phyloP scores from a whole-genome alignment of 2,329 filamentous ascomycete species.

The Rutstroemia sydowiana region DNA sequence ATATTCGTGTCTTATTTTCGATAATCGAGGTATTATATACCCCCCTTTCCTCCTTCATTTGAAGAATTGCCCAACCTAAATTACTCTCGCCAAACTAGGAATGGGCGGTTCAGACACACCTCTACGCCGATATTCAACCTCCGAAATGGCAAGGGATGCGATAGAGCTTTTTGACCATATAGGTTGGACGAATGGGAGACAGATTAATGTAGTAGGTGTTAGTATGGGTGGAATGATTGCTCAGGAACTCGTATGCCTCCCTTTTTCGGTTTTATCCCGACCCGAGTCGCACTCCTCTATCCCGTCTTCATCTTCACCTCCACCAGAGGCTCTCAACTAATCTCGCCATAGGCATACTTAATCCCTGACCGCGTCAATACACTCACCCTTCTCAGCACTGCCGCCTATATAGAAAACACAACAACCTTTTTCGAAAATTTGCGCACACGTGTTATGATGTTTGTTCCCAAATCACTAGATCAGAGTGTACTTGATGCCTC shows the following conservation, averaged over 20 bases:
- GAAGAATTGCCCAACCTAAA: not conserved
- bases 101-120: slow-evolving; percentile 77
- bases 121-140: slow-evolving; percentile 68
- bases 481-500: slow-evolving; percentile 58
- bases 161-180: slow-evolving; percentile 64
- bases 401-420: slow-evolving; percentile 53
- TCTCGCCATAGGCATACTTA: slow-evolving; percentile 35
- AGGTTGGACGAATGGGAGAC: slow-evolving; percentile 54
- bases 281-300: not conserved
- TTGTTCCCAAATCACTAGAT: slow-evolving; percentile 66
- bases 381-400: slow-evolving; percentile 55
- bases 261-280: slow-evolving; percentile 6
- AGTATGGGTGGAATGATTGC: slow-evolving; percentile 90
- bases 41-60: not conserved
- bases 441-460: slow-evolving; percentile 44
- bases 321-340: not conserved
- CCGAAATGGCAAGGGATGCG: slow-evolving; percentile 74
- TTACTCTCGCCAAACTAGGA: slow-evolving; percentile 30
- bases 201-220: slow-evolving; percentile 66
- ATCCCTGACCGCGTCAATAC: slow-evolving; percentile 46
- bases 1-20: slow-evolving; percentile 70
- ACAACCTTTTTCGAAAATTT: slow-evolving; percentile 59
- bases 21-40: slow-evolving; percentile 57
- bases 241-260: slow-evolving; percentile 59
- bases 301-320: not conserved